Evolutionary conservation across 495 filamentous ascomycete species (phyloP).

Genomic region (Gamarada debralockiae): DNA sequence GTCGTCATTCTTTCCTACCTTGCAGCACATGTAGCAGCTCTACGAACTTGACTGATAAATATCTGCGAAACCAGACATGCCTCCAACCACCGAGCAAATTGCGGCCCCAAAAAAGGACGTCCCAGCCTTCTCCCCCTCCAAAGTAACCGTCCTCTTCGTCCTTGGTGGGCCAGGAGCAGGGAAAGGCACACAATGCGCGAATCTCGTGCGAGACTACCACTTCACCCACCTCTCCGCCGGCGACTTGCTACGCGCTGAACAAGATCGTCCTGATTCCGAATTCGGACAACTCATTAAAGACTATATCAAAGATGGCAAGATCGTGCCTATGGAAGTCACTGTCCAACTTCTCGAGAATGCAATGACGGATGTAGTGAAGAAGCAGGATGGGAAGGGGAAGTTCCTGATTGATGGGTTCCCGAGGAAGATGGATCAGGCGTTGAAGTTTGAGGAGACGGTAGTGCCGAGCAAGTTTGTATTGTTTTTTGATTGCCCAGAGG

Average conservation of each 20-base stretch:
- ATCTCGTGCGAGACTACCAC: slow-evolving; percentile 82
- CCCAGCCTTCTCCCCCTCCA: slow-evolving; percentile 73
- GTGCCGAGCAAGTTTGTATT: slow-evolving; percentile 77
- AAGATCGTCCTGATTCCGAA: slow-evolving; percentile 75
- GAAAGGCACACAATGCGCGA: slow-evolving; percentile 84
- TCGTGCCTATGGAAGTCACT: slow-evolving; percentile 99
- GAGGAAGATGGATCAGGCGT: slow-evolving; percentile 92
- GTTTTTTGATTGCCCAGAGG: slow-evolving; percentile 89
- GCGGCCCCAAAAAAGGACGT: slow-evolving; percentile 46
- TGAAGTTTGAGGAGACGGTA: slow-evolving; percentile 87
- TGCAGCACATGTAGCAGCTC: not conserved
- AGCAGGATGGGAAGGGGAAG: slow-evolving; percentile 33
- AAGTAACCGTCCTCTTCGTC: slow-evolving; percentile 86
- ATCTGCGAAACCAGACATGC: slow-evolving; percentile 27
- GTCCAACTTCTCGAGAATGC: slow-evolving; percentile 88
- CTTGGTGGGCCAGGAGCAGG: slow-evolving; percentile 76
- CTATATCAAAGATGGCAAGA: slow-evolving; percentile 88
- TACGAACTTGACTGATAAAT: not conserved
- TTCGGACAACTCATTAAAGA: slow-evolving; percentile 87
- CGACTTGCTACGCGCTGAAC: slow-evolving; percentile 90
- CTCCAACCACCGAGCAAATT: slow-evolving; percentile 36
- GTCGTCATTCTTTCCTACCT: not conserved
- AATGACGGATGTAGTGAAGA: slow-evolving; percentile 61
- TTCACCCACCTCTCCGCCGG: slow-evolving; percentile 93
- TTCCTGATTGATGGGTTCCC: slow-evolving; percentile 97